phyloP scores from a whole-genome alignment of 139 green algal genomes.

The Chlamydomonas asymmetrica region DNA sequence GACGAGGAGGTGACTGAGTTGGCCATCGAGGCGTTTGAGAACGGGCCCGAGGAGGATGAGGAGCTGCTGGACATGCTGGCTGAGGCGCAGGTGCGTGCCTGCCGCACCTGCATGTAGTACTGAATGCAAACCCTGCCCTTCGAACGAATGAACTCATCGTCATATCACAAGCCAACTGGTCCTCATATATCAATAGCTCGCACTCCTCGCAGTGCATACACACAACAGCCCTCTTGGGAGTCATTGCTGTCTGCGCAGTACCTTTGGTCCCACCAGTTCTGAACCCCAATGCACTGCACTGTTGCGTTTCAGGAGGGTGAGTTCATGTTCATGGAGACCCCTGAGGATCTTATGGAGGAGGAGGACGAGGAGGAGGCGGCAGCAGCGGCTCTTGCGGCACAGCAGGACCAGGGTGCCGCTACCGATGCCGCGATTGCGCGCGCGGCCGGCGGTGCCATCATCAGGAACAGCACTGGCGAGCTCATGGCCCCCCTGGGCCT shows the following conservation, averaged over 20 bases:
- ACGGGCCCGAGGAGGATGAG: constrained; percentile 31
- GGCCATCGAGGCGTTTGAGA: constrained; percentile 13
- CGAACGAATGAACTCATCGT: too few species aligned
- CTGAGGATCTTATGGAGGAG: constrained; percentile 26
- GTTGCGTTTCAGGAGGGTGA: background rate
- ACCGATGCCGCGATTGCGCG: background rate
- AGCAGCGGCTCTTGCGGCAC: background rate
- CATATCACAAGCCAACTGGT: too few species aligned
- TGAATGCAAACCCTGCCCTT: constrained; percentile 23
- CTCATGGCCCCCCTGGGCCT: constrained; percentile 21
- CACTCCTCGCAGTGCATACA: too few species aligned
- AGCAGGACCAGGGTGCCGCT: too few species aligned
- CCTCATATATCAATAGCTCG: too few species aligned
- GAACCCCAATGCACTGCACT: too few species aligned
- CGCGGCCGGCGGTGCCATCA: constrained; percentile 1
- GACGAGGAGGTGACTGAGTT: constrained; percentile 42
- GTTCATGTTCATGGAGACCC: too few species aligned
- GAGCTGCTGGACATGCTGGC: constrained; percentile 28
- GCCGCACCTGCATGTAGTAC: background rate
- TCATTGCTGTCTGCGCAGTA: too few species aligned
- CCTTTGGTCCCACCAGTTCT: too few species aligned
- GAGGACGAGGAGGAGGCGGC: constrained; percentile 9
- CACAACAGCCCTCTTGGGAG: too few species aligned
- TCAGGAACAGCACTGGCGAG: constrained; percentile 22
- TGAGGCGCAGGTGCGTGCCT: background rate